Base-by-base conservation (phyloP, 1,284 basidiomycete species). In the Sporisorium scitamineum region DNA sequence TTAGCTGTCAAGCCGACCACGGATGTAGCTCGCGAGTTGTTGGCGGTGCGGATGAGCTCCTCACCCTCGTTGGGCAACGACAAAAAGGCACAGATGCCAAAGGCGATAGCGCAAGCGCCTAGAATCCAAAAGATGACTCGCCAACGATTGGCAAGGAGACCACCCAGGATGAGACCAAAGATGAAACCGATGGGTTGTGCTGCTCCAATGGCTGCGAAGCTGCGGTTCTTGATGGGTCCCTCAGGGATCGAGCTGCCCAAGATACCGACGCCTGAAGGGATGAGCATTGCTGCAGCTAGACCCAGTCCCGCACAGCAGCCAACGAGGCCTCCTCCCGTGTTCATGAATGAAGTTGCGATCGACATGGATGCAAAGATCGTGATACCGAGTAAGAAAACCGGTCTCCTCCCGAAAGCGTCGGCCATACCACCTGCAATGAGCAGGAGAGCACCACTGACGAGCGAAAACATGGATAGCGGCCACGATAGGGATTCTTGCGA, bases 111-210 rank as follows among this genome's bases (percentile, higher is more conserved):
- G 11, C 92, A 69, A 0, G 88, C 91, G 0, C 89, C 87, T 8
- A 87, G 83, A 71, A 91, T 80, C 88, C 87, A 91, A 73, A 91
- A 91, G 6, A 89, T 85, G 4, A 90, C 88, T 37, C 90, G 88
- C 92, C 92, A 93, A 2, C 88, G 62, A 20, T 48, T 55, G 39
- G 82, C 80, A 1, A 95, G 86, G 2, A 92, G 86, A 32, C 92
- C 93, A 11, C 93, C 93, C 5, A 92, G 78, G 0, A 90, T 85
- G 8, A 88, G 88, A 0, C 93, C 93, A 8, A 94, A 42, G 45
- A 82, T 79, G 63, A 79, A 82, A 14, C 80, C 94, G 0, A 94
- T 85, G 0, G 94, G 93, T 5, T 92, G 93, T 18, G 94, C 93
- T 0, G 93, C 85, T 0, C 80, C 80, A 41, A 86, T 82, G 7